Evolutionary conservation across 2,329 filamentous ascomycete genomes (phyloP).

Genomic region (Pseudogymnoascus sp.): DNA sequence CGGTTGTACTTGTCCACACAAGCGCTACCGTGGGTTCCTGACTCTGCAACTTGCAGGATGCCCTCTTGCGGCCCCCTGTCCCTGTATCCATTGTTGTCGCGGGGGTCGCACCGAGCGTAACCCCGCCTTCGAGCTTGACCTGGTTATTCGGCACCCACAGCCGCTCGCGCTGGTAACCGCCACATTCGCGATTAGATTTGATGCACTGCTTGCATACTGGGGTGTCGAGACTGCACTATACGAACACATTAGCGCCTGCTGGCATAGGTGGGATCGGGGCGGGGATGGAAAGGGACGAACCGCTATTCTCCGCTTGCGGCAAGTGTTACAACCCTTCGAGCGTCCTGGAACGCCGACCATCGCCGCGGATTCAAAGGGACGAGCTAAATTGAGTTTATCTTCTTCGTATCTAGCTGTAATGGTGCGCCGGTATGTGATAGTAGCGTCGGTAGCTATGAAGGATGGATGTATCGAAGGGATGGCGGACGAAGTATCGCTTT

Average conservation of each 20-base stretch:
- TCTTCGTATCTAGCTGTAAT: background rate
- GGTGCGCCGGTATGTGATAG: background rate
- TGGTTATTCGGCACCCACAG: constrained; percentile 4
- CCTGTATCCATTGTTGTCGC: background rate
- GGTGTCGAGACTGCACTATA: constrained; percentile 52
- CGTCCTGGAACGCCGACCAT: constrained; percentile 48
- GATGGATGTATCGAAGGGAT: background rate
- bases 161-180: constrained; percentile 51
- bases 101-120: background rate
- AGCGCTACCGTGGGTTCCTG: background rate
- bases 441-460: background rate
- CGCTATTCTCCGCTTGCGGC: constrained; percentile 40
- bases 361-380: background rate
- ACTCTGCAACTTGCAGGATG: too few relatives aligned
- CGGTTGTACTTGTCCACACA: background rate
- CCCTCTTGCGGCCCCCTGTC: background rate
- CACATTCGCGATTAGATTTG: constrained; percentile 48
- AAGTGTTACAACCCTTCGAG: constrained; percentile 58
- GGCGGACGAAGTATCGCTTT: background rate
- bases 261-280: background rate
- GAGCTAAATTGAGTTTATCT: background rate
- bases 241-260: background rate
- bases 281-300: background rate
- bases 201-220: constrained; percentile 54
- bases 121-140: background rate